Evolutionary conservation across 78 protist genomes (phyloP).

Genomic region (Capsaspora owczarzaki): DNA sequence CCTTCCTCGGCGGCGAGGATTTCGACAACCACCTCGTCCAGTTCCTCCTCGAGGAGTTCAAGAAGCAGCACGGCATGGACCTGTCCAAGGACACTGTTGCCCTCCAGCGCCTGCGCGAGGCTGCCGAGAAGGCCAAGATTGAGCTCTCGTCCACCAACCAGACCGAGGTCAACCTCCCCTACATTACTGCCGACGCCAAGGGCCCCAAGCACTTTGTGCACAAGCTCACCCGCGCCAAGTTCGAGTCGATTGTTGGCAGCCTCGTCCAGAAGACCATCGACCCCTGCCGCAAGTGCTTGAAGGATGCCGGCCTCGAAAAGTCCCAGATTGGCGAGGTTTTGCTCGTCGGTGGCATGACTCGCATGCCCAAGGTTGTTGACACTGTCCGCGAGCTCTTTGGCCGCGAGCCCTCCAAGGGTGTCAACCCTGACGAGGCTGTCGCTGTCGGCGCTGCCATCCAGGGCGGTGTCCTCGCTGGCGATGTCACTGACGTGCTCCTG

Average conservation of each 20-base stretch:
- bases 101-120: slow-evolving; percentile 80
- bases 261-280: slow-evolving; percentile 77
- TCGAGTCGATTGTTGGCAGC: slow-evolving; percentile 70
- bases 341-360: slow-evolving; percentile 97
- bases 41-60: slow-evolving; percentile 70
- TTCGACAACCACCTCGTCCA: slow-evolving; percentile 87
- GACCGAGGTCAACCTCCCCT: slow-evolving; percentile 94
- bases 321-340: slow-evolving; percentile 89
- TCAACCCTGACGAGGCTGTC: slow-evolving; percentile 99
- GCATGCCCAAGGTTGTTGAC: slow-evolving; percentile 93
- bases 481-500: slow-evolving; percentile 63
- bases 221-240: slow-evolving; percentile 71
- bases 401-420: slow-evolving; percentile 86
- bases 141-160: slow-evolving; percentile 69
- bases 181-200: slow-evolving; percentile 87
- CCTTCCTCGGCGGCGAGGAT: slow-evolving; percentile 99
- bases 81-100: slow-evolving; percentile 60
- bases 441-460: slow-evolving; percentile 99
- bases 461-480: slow-evolving; percentile 61
- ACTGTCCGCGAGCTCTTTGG: slow-evolving; percentile 71
- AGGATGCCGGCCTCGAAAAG: slow-evolving; percentile 81
- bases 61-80: slow-evolving; percentile 74
- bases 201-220: slow-evolving; percentile 93
- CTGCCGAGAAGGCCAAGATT: slow-evolving; percentile 92
- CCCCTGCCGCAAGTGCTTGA: slow-evolving; percentile 85